Conservation (phyloP, 2,329 filamentous ascomycete species). For the Arthrobotrys pseudoclavata region DNA sequence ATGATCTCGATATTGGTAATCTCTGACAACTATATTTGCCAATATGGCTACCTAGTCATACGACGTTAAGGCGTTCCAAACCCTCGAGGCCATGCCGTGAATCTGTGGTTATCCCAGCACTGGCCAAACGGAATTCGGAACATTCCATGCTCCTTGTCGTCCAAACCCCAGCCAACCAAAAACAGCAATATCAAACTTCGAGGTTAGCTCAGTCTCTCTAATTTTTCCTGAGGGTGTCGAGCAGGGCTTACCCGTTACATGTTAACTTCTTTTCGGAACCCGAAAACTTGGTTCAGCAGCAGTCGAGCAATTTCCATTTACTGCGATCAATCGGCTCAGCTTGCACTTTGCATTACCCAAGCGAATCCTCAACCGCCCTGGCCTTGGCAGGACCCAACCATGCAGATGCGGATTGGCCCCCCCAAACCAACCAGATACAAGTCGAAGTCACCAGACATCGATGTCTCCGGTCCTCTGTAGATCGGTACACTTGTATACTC, state of each 20-base stretch:
- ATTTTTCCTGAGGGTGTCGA: constrained; percentile 25
- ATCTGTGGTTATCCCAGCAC: constrained; percentile 21
- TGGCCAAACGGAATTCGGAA: constrained; percentile 30
- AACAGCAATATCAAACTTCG: constrained; percentile 29
- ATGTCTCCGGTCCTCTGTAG: constrained; percentile 11
- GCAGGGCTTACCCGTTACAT: constrained; percentile 49
- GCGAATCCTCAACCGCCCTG: constrained; percentile 28
- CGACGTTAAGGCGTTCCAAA: constrained; percentile 13
- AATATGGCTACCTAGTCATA: constrained; percentile 33
- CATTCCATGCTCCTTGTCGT: constrained; percentile 29
- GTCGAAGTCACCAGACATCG: constrained; percentile 21
- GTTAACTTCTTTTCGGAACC: constrained; percentile 27
- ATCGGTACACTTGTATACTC: constrained; percentile 29
- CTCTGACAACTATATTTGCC: constrained; percentile 27
- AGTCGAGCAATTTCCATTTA: constrained; percentile 32
- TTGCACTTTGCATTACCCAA: constrained; percentile 33
- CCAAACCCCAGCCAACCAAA: constrained; percentile 24
- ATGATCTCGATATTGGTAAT: constrained; percentile 32
- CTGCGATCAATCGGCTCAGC: constrained; percentile 44
- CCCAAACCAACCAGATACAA: constrained; percentile 1
- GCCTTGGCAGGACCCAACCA: background rate
- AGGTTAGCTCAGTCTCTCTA: constrained; percentile 12
- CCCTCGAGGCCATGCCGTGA: constrained; percentile 26
- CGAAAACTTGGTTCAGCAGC: constrained; percentile 53
- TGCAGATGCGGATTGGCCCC: background rate